Conservation (phyloP, 495 filamentous ascomycete species). For the Saxispiralis lemnorum region DNA sequence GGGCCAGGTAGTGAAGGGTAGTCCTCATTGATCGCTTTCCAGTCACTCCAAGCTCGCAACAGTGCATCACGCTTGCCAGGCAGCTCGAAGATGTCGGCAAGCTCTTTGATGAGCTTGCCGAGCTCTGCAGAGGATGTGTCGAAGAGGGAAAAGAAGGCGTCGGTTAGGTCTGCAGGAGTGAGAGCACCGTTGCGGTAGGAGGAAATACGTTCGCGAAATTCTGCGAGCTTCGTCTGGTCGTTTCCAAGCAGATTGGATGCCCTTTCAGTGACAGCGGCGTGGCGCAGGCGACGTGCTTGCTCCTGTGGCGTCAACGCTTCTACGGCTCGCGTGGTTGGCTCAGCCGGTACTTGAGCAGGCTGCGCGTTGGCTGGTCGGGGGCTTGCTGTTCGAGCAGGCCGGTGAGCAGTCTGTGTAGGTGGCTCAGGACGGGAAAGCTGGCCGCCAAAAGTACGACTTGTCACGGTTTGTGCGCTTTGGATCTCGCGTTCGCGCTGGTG, state of each 20-base stretch:
- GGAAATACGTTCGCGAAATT: slow-evolving; percentile 65
- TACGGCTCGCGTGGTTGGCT: slow-evolving; percentile 5
- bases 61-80: slow-evolving; percentile 51
- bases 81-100: slow-evolving; percentile 85
- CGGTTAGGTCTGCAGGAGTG: slow-evolving; percentile 56
- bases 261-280: slow-evolving; percentile 66
- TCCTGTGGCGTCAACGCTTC: slow-evolving; percentile 45
- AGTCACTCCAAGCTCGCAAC: slow-evolving; percentile 75
- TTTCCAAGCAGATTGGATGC: slow-evolving; percentile 63
- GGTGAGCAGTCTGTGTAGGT: slow-evolving; percentile 20
- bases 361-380: slow-evolving; percentile 14
- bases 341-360: slow-evolving; percentile 1
- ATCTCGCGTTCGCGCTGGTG: slow-evolving; percentile 88
- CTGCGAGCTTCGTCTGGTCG: slow-evolving; percentile 47
- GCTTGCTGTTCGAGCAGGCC: slow-evolving; percentile 26
- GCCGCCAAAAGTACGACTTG: slow-evolving; percentile 65
- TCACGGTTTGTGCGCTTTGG: slow-evolving; percentile 62
- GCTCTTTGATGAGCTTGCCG: slow-evolving; percentile 77
- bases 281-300: slow-evolving; percentile 59
- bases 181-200: slow-evolving; percentile 49
- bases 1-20: slow-evolving; percentile 75
- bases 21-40: slow-evolving; percentile 89
- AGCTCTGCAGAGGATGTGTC: slow-evolving; percentile 61
- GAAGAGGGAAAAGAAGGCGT: slow-evolving; percentile 66
- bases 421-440: slow-evolving; percentile 43